Evolutionary conservation across 805 yeast genomes (phyloP).

Genomic region (Cephaloascus fragrans): DNA sequence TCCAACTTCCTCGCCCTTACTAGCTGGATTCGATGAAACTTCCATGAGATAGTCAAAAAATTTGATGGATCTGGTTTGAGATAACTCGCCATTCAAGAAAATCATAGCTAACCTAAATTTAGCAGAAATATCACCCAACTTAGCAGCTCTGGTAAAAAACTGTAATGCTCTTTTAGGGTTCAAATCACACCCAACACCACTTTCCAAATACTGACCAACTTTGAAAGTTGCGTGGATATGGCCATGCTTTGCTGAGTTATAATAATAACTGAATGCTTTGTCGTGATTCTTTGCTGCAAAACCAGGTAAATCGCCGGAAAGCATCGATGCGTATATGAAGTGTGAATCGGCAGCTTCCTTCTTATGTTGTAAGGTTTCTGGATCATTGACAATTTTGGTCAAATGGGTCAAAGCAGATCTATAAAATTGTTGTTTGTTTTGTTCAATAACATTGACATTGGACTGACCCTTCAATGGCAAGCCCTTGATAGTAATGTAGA

Average conservation of each 20-base stretch:
- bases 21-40: neutral
- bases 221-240: conserved; percentile 6
- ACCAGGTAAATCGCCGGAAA: neutral
- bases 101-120: conserved; percentile 29
- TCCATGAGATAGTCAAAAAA: conserved; percentile 22
- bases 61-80: conserved; percentile 19
- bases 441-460: conserved; percentile 10
- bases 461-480: conserved; percentile 18
- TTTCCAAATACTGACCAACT: conserved; percentile 21
- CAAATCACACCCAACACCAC: conserved; percentile 20
- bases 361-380: conserved; percentile 12
- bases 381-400: conserved; percentile 23
- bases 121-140: conserved; percentile 33
- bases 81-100: conserved; percentile 19
- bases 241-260: conserved; percentile 3
- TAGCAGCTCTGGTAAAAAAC: conserved; percentile 25
- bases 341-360: conserved; percentile 9
- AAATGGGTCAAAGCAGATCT: conserved; percentile 28
- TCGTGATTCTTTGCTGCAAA: neutral
- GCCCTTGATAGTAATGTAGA: conserved; percentile 33
- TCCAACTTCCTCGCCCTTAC: conserved; percentile 25
- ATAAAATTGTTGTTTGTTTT: conserved; percentile 23
- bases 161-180: conserved; percentile 19
- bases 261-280: neutral
- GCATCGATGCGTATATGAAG: conserved; percentile 1